Evolutionary conservation across 371 early-diverging fungal genomes (phyloP), one percentile per base, ranked within the genome.

Genomic region (Saksenaea vasiformis): DNA sequence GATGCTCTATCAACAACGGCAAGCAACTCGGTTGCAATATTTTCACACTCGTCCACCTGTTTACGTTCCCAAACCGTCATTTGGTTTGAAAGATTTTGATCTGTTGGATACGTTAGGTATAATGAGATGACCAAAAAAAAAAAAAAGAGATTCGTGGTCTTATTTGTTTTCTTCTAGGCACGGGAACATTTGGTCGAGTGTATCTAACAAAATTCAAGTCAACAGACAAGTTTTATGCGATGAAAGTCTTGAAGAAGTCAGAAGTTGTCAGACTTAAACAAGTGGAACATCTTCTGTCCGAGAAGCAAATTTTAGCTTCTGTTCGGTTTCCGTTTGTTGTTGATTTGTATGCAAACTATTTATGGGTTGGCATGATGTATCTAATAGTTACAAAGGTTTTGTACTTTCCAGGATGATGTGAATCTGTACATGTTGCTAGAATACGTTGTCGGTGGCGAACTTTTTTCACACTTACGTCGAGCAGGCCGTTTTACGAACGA

Each of bases 211-310:
- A 87, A 64, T 89, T 84, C 62, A 83, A 79, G 61, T 56, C 66
- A 10, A 80, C 83, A 8, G 78, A 82, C 60, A 82, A 89, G 60
- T 96, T 84, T 82, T 96, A 91, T 76, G 97, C 98, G 5, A 92
- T 97, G 91, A 98, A 98, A 74, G 94, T 95, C 26, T 78, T 98
- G 67, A 93, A 92, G 70, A 98, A 98, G 74, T 75, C 87, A 35
- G 94, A 95, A 68, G 92, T 98, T 3, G 95, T 98, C 9, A 86
- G 93, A 55, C 83, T 95, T 39, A 94, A 96, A 77, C 98, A 98
- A 76, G 96, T 96, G 4, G 95, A 97, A 77, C 99, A 99, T 77
- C 91, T 97, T 71, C 91, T 93, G 69, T 94, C 93, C 63, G 99
- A 99, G 76, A 94, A 95, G 76, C 87, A 89, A 58, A 98, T 98